Base-by-base conservation (phyloP, 2,329 filamentous ascomycete genomes). In the Helotiales sp. region DNA sequence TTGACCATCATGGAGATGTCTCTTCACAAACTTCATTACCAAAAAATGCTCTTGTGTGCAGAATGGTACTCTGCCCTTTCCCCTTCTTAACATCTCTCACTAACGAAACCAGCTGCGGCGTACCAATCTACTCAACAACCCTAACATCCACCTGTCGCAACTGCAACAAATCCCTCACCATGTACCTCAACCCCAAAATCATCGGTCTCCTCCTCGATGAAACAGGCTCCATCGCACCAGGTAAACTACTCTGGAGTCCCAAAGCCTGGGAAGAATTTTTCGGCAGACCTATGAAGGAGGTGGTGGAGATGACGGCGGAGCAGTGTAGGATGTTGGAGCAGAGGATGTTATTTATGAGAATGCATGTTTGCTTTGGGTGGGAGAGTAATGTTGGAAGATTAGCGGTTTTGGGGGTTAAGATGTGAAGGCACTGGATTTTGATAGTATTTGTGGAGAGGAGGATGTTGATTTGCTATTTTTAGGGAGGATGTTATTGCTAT, bases 361-460 rank as follows among this genome's bases (percentile, higher is more conserved):
- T 84, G 8, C 83, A 78, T 15, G 61, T 86, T 63, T 74, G 79
- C 5, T 83, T 87, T 66, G 83, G 80, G 1, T 81, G 83, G 79
- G 75, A 74, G 17, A 68, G 81, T 77, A 50, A 27, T 29, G 48
- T 52, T 7, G 57, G 53, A 25, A 47, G 53, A 33, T 38, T 59
- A 24, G 57, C 48, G 17, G 19, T 48, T 27, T 25, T 44, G 8
- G 40, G 40, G 8, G 40, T 44, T 7, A 44, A 25, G 40, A 15
- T 17, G 22, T 44, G 22, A 44, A n/a, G n/a, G n/a, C n/a, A n/a
- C n/a, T n/a, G n/a, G n/a, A n/a, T n/a, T n/a, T n/a, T n/a, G n/a
- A n/a, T n/a, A n/a, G n/a, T n/a, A n/a, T n/a, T n/a, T n/a, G n/a
- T n/a, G n/a, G n/a, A n/a, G n/a, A n/a, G n/a, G n/a, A n/a, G n/a